These are phyloP conservation scores for Cyphellophora europaea DNA, from an alignment of 2,329 filamentous ascomycete species.

Conservation along the genomic window DNA sequence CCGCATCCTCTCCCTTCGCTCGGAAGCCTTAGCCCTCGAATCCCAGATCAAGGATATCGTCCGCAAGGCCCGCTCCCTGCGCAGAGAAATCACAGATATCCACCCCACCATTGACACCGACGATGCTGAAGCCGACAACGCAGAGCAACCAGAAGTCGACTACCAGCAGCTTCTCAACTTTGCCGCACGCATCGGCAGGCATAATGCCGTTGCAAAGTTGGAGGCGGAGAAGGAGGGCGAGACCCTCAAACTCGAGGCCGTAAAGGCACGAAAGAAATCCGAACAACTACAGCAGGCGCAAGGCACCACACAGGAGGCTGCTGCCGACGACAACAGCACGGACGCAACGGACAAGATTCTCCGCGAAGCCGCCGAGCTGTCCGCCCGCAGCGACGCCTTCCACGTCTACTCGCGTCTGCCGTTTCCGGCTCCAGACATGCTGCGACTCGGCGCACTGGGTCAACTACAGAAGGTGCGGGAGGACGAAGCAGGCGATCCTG, in stretches of 20 bases:
- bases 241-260: slow-evolving; percentile 11
- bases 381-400: slow-evolving; percentile 26
- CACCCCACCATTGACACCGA: slow-evolving; percentile 23
- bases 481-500: slow-evolving; percentile 51
- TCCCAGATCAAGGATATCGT: slow-evolving; percentile 32
- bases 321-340: slow-evolving; percentile 6
- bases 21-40: slow-evolving; percentile 30
- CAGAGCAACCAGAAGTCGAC: slow-evolving; percentile 27
- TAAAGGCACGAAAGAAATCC: slow-evolving; percentile 8
- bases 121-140: slow-evolving; percentile 19
- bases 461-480: slow-evolving; percentile 32
- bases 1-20: slow-evolving; percentile 30
- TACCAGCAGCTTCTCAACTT: slow-evolving; percentile 35
- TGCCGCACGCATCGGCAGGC: slow-evolving; percentile 37
- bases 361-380: slow-evolving; percentile 9
- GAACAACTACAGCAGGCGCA: slow-evolving; percentile 1
- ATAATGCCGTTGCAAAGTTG: slow-evolving; percentile 34
- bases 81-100: slow-evolving; percentile 30
- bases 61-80: slow-evolving; percentile 27
- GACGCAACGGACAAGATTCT: not conserved
- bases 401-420: slow-evolving; percentile 32
- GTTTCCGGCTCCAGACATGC: slow-evolving; percentile 34
- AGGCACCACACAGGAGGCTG: slow-evolving; percentile 3
- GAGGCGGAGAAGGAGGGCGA: slow-evolving; percentile 27
- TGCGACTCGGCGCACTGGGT: slow-evolving; percentile 36